Evolutionary conservation across 1,139 yeast species (phyloP).

Genomic region (Yamadazyma sp.): DNA sequence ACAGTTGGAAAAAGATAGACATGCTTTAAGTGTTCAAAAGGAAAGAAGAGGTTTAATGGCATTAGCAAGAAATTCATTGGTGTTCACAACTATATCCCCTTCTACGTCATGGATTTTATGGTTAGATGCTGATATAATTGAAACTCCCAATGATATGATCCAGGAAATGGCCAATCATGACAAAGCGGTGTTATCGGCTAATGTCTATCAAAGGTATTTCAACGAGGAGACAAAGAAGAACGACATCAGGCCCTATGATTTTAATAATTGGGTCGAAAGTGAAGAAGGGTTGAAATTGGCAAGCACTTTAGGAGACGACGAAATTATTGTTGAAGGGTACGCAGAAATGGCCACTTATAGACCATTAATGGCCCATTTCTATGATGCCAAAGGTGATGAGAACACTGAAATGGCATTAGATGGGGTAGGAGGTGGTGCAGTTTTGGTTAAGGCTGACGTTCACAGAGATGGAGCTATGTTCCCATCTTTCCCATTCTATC

Average conservation of each 20-base stretch:
- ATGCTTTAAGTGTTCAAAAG: constrained; percentile 73
- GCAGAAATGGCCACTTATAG: constrained; percentile 90
- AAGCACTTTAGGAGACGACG: constrained; percentile 71
- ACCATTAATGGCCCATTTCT: constrained; percentile 91
- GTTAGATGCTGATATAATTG: constrained; percentile 93
- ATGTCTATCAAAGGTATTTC: constrained; percentile 80
- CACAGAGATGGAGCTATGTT: constrained; percentile 99
- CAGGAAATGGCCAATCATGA: constrained; percentile 88
- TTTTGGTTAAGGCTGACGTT: constrained; percentile 92
- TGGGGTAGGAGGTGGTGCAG: constrained; percentile 98
- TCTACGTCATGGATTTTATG: constrained; percentile 93
- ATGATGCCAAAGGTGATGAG: constrained; percentile 61
- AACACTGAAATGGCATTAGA: constrained; percentile 76
- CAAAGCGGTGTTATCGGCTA: constrained; percentile 86
- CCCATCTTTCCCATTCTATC: constrained; percentile 97
- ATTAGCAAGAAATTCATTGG: constrained; percentile 83
- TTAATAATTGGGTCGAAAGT: constrained; percentile 94
- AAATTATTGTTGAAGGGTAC: constrained; percentile 90
- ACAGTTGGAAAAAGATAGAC: constrained; percentile 77
- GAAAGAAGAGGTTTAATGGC: constrained; percentile 91
- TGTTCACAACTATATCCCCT: constrained; percentile 88
- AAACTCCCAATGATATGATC: constrained; percentile 75
- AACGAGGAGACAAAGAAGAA: constrained; percentile 57
- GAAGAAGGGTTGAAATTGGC: constrained; percentile 83
- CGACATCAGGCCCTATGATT: constrained; percentile 87